Base-by-base conservation (phyloP, 768 basidiomycete genomes). In the Gloeopeniophorella convolvens region DNA sequence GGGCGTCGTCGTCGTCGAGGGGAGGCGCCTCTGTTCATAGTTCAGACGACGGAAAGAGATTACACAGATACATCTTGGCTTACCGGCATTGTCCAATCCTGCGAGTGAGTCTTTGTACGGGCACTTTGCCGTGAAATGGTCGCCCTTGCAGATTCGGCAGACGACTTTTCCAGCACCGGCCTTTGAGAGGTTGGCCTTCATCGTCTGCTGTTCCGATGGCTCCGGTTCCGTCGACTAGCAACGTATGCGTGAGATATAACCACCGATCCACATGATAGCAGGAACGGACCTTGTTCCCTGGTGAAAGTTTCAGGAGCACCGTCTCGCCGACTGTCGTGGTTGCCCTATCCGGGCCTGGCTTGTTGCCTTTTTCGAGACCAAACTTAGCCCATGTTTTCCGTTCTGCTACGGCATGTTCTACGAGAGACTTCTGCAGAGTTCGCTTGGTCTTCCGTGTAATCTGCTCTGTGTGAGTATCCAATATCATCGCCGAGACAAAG, bases 61-160 rank as follows among this genome's bases (percentile, higher is more conserved):
- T 37, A 47, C 13, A 34, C 21, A 31, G 36, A 16, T n/a, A 15
- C n/a, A 31, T 11, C 42, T 16, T 31, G 26, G 65, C 72, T 45
- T 60, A 77, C 83, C 83, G 4, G 71, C 69, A 11, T 72, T 73
- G 26, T 77, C 88, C 41, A 92, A 72, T 3, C 80, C 86, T 9
- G 83, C 84, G 12, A 99, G 78, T 8, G 88, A 86, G 61, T 97
- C 93, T 70, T 93, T 96, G 78, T 93, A 94, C 5, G 96, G 96
- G 77, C 96, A 98, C 68, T 94, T 93, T 56, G 93, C 88, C 12
- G 96, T 99, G 69, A 94, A 98, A 72, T 98, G 96, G 57, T 87
- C 88, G 45, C 95, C 96, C 65, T 95, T 90, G 72, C 96, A 98
- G 48, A 96, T 71, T 57, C 96, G 79, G 76, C 96, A 99, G 36